Percentiles rank a stretch among this genome's conserved stretches.
Conservation (phyloP, 257 asterid species). For the Solanum raphanifolium region DNA sequence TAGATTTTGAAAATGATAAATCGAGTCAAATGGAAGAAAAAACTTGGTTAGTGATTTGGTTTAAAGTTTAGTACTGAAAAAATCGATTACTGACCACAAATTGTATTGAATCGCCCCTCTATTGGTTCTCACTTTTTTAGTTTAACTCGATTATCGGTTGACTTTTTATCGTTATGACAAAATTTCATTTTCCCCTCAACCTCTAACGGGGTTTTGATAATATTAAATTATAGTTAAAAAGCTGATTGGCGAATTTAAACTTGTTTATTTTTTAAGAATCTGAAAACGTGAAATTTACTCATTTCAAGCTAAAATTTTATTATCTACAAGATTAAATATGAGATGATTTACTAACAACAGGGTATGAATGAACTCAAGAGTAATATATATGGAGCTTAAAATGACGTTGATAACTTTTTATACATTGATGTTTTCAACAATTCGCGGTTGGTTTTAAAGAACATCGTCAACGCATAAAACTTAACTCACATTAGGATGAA, state of each 20-base stretch:
- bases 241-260: background rate
- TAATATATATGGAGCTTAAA: no score
- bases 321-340: background rate
- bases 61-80: background rate
- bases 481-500: no score
- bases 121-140: background rate
- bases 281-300: background rate
- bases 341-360: no score
- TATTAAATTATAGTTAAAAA: background rate
- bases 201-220: accelerated
- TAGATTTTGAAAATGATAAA: no score
- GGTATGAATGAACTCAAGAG: no score
- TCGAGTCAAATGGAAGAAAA: background rate
- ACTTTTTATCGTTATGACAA: background rate
- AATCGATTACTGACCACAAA: background rate
- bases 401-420: no score
- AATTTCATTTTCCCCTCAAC: background rate
- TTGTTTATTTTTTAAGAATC: background rate
- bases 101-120: background rate
- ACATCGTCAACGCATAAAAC: no score
- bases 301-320: background rate
- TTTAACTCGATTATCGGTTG: background rate
- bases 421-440: no score
- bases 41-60: background rate
- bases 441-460: no score